Base-by-base conservation (phyloP, 352 stramenopile species). In the Pythium phragmitis region DNA sequence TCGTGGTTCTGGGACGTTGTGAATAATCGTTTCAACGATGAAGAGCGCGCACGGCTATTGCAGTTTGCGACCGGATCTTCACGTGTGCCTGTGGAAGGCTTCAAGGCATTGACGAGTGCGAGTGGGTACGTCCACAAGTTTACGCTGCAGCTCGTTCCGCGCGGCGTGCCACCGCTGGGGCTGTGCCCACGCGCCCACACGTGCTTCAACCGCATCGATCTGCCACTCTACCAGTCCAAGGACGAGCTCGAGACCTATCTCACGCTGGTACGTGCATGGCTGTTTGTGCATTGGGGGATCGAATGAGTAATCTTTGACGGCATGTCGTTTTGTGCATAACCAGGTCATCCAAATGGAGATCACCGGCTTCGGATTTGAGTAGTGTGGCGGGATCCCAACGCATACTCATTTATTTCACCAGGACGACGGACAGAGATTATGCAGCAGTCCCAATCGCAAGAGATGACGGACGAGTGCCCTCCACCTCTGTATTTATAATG, bases 121-220 rank as follows among this genome's bases (percentile, higher is more conserved):
- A 90, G 82, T 42, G 86, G 86, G n/a, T 85, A 87, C 50, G 87
- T 91, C 50, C 81, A 91, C 57, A 72, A 74, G 53, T 94, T 94
- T 68, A 89, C 80, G n/a, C 77, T 94, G 36, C 82, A 92, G 69
- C 63, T 91, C n/a, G 67, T 93, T 3, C 62, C 69, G 4, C 73
- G 73, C 19, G 75, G 77, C 17, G 60, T 77, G n/a, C 72, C 79
- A 7, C 71, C 69, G 3, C 61, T 74, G 26, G 70, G 75, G 17
- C 55, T 88, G 14, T 92, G 84, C 45, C 82, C 86, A 17, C 85
- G 87, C n/a, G 82, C 82, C 9, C 86, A 94, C 67, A 94, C 86
- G 45, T 94, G 85, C 68, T 94, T 94, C 61, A 94, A 94, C 60
- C 75, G 85, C 19, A 80, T 93, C 45, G 84, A 93, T 47, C 73